phyloP scores from a whole-genome alignment of 2,329 filamentous ascomycete species.

The Cryphonectria japonica region DNA sequence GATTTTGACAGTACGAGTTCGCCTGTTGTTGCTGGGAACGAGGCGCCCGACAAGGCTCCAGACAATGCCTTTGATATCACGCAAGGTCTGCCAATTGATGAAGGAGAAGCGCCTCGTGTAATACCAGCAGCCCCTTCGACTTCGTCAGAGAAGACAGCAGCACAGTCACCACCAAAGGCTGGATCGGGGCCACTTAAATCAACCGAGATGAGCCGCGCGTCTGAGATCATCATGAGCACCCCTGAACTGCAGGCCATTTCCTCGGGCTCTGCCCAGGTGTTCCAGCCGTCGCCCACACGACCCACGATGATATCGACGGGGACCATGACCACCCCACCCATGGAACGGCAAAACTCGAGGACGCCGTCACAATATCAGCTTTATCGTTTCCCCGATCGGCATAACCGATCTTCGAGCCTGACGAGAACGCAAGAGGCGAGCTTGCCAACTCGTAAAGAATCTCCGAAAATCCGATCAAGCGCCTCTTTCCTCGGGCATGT shows the following conservation, averaged over 20 bases:
- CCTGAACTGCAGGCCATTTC: conserved; percentile 64
- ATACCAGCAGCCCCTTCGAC: conserved; percentile 36
- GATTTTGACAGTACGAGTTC: conserved; percentile 71
- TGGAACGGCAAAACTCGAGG: conserved; percentile 45
- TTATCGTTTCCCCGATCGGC: conserved; percentile 47
- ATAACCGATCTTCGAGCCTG: conserved; percentile 46
- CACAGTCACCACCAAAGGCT: conserved; percentile 44
- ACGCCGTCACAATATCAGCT: conserved; percentile 50
- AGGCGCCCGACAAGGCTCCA: conserved; percentile 64
- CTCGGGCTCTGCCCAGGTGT: conserved; percentile 44
- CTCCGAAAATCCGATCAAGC: conserved; percentile 33
- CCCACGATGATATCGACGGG: conserved; percentile 62
- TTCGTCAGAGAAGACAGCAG: conserved; percentile 35
- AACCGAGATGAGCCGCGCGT: conserved; percentile 61
- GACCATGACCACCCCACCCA: conserved; percentile 72
- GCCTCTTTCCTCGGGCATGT: conserved; percentile 42
- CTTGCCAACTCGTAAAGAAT: conserved; percentile 25
- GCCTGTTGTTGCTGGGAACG: conserved; percentile 53
- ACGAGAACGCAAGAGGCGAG: conserved; percentile 40
- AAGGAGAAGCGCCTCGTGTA: conserved; percentile 36
- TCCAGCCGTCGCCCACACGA: conserved; percentile 38
- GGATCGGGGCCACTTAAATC: conserved; percentile 47
- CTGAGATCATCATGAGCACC: conserved; percentile 65
- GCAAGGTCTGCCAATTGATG: conserved; percentile 34
- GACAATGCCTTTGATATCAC: conserved; percentile 78